A percentile compares a stretch with the other conserved stretches of the same genome.
Evolutionary conservation across 2,329 filamentous ascomycete genomes (phyloP).

Genomic region (Claviceps cyperi): DNA sequence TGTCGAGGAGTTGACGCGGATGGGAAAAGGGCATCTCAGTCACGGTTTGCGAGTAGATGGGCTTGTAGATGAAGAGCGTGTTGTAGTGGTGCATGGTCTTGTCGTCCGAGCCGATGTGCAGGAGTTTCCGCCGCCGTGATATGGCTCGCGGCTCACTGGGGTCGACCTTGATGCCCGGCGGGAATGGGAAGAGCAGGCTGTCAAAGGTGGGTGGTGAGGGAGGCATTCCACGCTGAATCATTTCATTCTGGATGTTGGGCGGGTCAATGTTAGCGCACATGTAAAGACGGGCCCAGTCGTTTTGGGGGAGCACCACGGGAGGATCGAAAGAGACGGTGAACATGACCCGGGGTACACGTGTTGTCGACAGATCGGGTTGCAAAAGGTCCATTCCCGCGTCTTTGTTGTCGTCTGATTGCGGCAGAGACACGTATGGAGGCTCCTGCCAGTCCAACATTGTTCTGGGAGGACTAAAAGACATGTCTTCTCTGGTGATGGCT

Average conservation of each 20-base stretch:
- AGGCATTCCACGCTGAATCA: constrained; percentile 15
- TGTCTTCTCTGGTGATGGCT: constrained; percentile 43
- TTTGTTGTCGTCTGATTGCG: constrained; percentile 28
- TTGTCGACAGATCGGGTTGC: constrained; percentile 27
- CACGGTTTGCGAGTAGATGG: constrained; percentile 54
- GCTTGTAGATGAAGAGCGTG: constrained; percentile 55
- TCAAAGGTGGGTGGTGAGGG: constrained; percentile 37
- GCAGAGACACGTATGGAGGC: constrained; percentile 49
- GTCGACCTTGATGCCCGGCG: constrained; percentile 33
- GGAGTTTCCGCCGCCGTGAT: constrained; percentile 31
- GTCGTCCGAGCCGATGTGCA: constrained; percentile 25
- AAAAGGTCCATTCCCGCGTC: constrained; percentile 39
- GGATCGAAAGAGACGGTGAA: constrained; percentile 66
- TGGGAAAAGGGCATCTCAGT: constrained; percentile 62
- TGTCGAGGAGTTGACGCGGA: constrained; percentile 57
- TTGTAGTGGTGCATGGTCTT: constrained; percentile 35
- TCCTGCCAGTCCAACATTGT: constrained; percentile 56
- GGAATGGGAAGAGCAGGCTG: constrained; percentile 40
- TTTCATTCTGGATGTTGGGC: constrained; percentile 20
- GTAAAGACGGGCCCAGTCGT: constrained; percentile 48
- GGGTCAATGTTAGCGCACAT: constrained; percentile 36
- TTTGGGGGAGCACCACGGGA: constrained; percentile 53
- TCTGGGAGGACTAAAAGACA: constrained; percentile 26
- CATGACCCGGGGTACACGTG: constrained; percentile 53
- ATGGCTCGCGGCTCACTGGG: constrained; percentile 45